Conservation (phyloP, 2,329 filamentous ascomycete genomes). For the Lachnellula suecica region DNA sequence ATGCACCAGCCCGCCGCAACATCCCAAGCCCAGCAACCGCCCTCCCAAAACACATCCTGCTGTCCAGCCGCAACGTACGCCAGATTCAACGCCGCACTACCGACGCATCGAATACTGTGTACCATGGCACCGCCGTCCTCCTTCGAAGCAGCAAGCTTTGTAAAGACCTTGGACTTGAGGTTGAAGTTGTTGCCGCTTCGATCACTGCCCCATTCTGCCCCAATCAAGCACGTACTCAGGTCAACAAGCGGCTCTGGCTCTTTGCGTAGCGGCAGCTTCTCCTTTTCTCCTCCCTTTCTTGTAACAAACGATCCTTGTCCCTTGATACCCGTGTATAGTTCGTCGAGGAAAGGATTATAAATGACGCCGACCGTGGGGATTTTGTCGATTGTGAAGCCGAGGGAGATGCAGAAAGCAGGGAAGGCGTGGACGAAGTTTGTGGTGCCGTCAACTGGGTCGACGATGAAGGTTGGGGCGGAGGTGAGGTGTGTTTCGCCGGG, state of each 20-base stretch:
- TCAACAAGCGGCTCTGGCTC: constrained; percentile 56
- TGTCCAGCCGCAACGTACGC: constrained; percentile 70
- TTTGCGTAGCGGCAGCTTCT: constrained; percentile 45
- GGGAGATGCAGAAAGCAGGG: constrained; percentile 73
- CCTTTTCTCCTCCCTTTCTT: constrained; percentile 37
- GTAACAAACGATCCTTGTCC: constrained; percentile 63
- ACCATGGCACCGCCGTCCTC: constrained; percentile 73
- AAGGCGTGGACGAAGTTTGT: constrained; percentile 81
- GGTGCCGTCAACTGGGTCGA: constrained; percentile 80
- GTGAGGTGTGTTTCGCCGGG: constrained; percentile 62
- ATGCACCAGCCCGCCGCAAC: constrained; percentile 82
- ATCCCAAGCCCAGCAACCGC: constrained; percentile 83
- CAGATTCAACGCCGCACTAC: constrained; percentile 73
- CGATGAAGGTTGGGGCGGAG: constrained; percentile 71
- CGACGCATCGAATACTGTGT: constrained; percentile 68
- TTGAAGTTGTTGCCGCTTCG: constrained; percentile 70
- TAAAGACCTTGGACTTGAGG: constrained; percentile 67
- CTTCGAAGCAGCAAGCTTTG: constrained; percentile 54
- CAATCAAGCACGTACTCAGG: constrained; percentile 64
- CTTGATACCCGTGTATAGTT: constrained; percentile 67
- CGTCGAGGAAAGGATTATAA: constrained; percentile 74
- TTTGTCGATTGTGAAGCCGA: constrained; percentile 66
- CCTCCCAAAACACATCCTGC: constrained; percentile 78
- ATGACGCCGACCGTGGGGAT: constrained; percentile 69
- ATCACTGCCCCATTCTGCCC: constrained; percentile 72